Evolutionary conservation across 148 eudicot species (phyloP), one percentile per base, ranked within the genome.

Genomic region (Suaeda aralocaspica): DNA sequence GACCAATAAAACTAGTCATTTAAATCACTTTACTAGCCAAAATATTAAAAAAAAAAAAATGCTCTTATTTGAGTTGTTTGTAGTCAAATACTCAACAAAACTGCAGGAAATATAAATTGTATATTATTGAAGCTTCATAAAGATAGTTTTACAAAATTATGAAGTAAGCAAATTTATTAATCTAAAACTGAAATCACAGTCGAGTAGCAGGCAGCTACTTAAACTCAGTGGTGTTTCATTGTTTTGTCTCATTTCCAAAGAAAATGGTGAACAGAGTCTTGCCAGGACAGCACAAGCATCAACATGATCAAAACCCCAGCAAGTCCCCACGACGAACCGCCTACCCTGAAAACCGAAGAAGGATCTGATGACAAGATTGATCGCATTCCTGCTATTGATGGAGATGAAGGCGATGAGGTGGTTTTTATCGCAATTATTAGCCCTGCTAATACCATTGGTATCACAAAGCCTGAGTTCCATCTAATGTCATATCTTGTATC

Each of bases 381-480:
- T 11, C 75, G 68, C 52, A 70, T 45, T 26, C 22, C 59, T 4
- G 67, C 24, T 16, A 12, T 28, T 9, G 72, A n/a, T 0, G 83
- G 58, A 8, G 83, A 75, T 1, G 83, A 70, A 0, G 77, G 50
- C 0, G 81, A 81, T 1, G 92, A 85, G 15, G 92, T 88, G 15
- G 87, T 83, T 70, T 78, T 90, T 12, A 92, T 92, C 21, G 98
- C 98, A 15, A 92, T 88, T 30, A 92, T 90, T 10, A 92, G 79
- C 6, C 90, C 96, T 0, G 88, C 90, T 19, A 92, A 72, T 1
- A 92, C 78, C 85, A 84, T 74, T 31, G 96, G 98, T 64, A 92
- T 78, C 53, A 92, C 89, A 49, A 90, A 80, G 6, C 90, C 91
- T 33, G 86, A 83, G 79, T 84, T 82, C 93, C 94, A 91, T 78